Conservation (phyloP, 768 basidiomycete genomes). For the Leccinum disarticulatum region DNA sequence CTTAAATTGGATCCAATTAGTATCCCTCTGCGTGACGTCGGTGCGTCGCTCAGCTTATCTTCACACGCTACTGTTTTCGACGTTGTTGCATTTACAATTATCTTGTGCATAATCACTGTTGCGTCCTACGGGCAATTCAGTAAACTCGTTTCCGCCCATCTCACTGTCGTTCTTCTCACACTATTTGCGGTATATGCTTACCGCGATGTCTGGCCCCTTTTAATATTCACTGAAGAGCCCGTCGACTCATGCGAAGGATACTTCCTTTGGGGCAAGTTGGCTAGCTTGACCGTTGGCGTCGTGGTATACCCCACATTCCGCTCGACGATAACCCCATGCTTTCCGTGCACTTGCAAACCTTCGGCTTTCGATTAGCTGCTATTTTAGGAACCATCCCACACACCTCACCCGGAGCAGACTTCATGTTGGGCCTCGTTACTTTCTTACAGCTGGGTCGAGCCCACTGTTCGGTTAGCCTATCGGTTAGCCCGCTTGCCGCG, state of each 20-base stretch:
- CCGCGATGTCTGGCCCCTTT: slow-evolving; percentile 2
- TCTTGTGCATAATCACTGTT: not conserved
- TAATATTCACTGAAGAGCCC: not conserved
- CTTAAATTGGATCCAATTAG: not conserved
- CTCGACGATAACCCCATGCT: not conserved
- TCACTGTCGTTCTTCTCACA: not conserved
- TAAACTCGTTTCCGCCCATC: not conserved
- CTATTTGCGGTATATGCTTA: not conserved
- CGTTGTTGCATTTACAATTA: not conserved
- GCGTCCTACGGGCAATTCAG: not conserved
- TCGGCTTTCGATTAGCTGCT: not conserved
- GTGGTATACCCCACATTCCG: not conserved
- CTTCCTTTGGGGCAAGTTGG: slow-evolving; percentile 1
- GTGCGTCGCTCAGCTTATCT: not conserved
- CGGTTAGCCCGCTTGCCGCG: not conserved
- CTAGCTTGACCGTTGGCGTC: not conserved
- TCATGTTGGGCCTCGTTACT: slow-evolving; percentile 1
- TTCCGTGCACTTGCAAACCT: not conserved
- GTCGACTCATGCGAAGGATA: not conserved
- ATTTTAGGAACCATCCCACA: not conserved
- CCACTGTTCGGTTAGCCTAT: slow-evolving; percentile 4
- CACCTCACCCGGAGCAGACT: slow-evolving; percentile 4
- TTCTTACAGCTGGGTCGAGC: slow-evolving; percentile 2
- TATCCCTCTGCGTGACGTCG: not conserved
- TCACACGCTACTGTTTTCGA: not conserved